Evolutionary conservation across 2,329 filamentous ascomycete genomes (phyloP).

Genomic region (Calonectria montana): DNA sequence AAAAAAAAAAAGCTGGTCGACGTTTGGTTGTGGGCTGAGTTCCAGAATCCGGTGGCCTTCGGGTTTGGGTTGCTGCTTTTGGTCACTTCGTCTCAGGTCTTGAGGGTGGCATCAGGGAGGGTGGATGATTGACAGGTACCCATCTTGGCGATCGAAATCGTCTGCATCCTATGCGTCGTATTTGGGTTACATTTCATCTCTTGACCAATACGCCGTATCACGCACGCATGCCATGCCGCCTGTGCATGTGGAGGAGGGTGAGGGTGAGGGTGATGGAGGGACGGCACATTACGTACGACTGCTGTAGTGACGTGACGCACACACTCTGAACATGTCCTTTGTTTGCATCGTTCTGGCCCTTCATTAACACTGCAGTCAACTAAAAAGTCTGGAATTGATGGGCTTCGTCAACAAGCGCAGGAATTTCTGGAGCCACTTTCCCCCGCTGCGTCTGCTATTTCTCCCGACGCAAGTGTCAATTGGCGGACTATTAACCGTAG

Average conservation of each 20-base stretch:
- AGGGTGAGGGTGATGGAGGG: too few species aligned
- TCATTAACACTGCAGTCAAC: not conserved
- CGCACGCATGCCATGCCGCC: too few species aligned
- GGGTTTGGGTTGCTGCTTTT: slow-evolving; percentile 35
- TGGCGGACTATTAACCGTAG: slow-evolving; percentile 23
- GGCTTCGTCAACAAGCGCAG: not conserved
- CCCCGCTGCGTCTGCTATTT: not conserved
- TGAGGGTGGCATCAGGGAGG: not conserved
- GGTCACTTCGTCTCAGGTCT: slow-evolving; percentile 10
- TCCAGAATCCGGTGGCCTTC: slow-evolving; percentile 44
- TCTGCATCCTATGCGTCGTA: not conserved
- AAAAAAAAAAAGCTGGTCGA: not conserved
- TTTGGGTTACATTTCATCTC: not conserved
- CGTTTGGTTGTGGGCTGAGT: slow-evolving; percentile 24
- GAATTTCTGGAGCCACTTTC: not conserved
- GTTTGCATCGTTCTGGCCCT: too few species aligned
- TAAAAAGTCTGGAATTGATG: slow-evolving; percentile 1
- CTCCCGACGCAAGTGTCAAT: slow-evolving; percentile 16
- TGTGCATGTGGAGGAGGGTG: too few species aligned
- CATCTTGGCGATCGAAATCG: slow-evolving; percentile 5
- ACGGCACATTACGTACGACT: too few species aligned
- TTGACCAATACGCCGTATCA: not conserved
- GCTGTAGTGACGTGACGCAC: too few species aligned
- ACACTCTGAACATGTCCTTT: too few species aligned
- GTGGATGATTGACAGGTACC: slow-evolving; percentile 3